Base-by-base conservation (phyloP, 345 rosid species). In the Eucalyptus cloeziana region DNA sequence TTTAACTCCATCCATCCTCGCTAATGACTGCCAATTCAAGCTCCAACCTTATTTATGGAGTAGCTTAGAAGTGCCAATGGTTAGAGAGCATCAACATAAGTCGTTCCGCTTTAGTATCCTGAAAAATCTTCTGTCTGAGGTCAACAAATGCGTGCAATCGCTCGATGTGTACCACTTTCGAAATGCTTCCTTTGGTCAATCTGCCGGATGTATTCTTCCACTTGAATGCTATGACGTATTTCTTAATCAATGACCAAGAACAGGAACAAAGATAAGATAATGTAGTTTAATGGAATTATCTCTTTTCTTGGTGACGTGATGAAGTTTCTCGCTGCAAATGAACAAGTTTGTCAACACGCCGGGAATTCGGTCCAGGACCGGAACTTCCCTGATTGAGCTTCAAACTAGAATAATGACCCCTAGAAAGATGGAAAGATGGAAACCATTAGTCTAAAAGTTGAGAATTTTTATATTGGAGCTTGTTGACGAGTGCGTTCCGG, bases 21-120 rank as follows among this genome's bases (percentile, higher is more conserved):
- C 69, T 0, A 13, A 5, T 62, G 69, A 12, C 33, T 1, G 4
- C 0, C 17, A 62, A 30, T 62, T 62, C 31, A 62, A 62, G 33
- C 69, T 62, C 69, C 69, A 62, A 62, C 69, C 69, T 62, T 30
- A 62, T 62, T 62, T 27, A 62, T 13, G 33, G 33, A 62, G 33
- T 27, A 62, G 69, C 69, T 30, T 62, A 12, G 31, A 62, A 27
- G 69, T 30, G 31, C 31, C 8, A 62, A 62, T 12, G 13, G 15
- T 62, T 27, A 62, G 16, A 62, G 69, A 3, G 69, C 4, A 62
- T 27, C 31, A 13, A 60, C 31, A 60, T 27, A 27, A 27, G 31
- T 3, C 1, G 33, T 62, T 62, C 69, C 1, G 0, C 16, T 27
- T 62, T 62, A 62, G 1, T 60, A 11, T 60, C 16, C 33, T 62